Evolutionary conservation across 352 stramenopile species (phyloP).

Genomic region (Phytophthora podocarpi): DNA sequence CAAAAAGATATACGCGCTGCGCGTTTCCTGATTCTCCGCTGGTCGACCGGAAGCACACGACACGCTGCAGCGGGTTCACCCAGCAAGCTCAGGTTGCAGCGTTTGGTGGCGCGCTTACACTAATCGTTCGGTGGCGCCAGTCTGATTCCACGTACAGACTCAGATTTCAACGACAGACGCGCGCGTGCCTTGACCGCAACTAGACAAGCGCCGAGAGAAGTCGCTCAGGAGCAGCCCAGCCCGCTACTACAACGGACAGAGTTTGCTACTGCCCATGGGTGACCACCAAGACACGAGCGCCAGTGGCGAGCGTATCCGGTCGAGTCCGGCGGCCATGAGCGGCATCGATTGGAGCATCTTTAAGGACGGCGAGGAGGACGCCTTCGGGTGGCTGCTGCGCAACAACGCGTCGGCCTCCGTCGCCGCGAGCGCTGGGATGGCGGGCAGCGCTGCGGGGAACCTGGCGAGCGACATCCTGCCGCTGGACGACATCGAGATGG

Average conservation of each 20-base stretch:
- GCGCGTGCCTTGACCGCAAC: slow-evolving; percentile 13
- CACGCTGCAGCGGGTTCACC: background rate
- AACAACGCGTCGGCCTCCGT: slow-evolving; percentile 23
- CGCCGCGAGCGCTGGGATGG: background rate
- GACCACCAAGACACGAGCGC: slow-evolving; percentile 17
- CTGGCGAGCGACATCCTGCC: slow-evolving; percentile 33
- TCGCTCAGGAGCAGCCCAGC: background rate
- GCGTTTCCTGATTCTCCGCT: background rate
- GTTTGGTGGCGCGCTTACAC: slow-evolving; percentile 8
- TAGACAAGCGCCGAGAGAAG: slow-evolving; percentile 15
- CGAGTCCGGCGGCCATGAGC: slow-evolving; percentile 35
- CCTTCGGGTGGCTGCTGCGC: slow-evolving; percentile 64
- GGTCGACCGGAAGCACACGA: slow-evolving; percentile 16
- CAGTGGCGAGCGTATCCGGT: slow-evolving; percentile 7
- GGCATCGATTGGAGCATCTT: slow-evolving; percentile 78
- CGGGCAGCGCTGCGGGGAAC: background rate
- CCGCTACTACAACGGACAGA: background rate
- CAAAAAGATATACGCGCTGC: background rate
- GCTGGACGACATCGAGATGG: slow-evolving; percentile 51
- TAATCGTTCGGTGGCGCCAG: slow-evolving; percentile 13
- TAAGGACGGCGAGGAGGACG: slow-evolving; percentile 61
- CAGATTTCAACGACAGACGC: slow-evolving; percentile 27
- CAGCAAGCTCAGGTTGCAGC: background rate
- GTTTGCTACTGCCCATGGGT: slow-evolving; percentile 13
- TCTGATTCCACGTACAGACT: slow-evolving; percentile 17